A percentile compares a stretch with the other conserved stretches of the same genome.
phyloP scores from a whole-genome alignment of 306 rosid genomes.

The Acacia melanoxylon region DNA sequence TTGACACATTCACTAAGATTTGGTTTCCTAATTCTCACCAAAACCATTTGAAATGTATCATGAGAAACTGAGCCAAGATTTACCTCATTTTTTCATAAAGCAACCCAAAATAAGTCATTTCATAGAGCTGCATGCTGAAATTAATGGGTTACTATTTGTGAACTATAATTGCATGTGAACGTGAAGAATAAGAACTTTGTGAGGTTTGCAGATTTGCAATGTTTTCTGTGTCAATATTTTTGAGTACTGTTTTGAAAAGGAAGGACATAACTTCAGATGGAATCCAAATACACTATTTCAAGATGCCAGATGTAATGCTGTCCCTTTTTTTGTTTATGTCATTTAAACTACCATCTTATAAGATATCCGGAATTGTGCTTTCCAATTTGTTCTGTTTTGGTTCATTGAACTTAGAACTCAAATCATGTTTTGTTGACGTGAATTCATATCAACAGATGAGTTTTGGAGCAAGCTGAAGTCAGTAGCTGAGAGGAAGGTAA shows the following conservation, averaged over 20 bases:
- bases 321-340: not conserved
- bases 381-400: not conserved
- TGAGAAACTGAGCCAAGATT: not conserved
- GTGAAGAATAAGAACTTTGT: not conserved
- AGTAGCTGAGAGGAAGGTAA: constrained; percentile 78
- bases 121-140: not conserved
- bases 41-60: not conserved
- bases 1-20: not conserved
- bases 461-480: constrained; percentile 83
- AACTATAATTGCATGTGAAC: not conserved
- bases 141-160: not conserved
- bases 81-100: not conserved
- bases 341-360: not conserved
- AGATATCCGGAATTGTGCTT: constrained; percentile 1
- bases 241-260: not conserved
- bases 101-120: not conserved
- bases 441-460: constrained; percentile 55
- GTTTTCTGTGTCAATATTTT: not conserved
- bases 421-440: constrained; percentile 29
- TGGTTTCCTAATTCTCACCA: not conserved
- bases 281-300: not conserved
- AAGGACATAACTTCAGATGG: not conserved
- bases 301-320: not conserved
- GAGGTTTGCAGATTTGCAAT: not conserved
- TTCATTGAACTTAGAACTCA: not conserved